Evolutionary conservation across 164 flowering plant genomes (phyloP), one percentile per base, ranked within the genome.

Genomic region (Brasenia schreberi): DNA sequence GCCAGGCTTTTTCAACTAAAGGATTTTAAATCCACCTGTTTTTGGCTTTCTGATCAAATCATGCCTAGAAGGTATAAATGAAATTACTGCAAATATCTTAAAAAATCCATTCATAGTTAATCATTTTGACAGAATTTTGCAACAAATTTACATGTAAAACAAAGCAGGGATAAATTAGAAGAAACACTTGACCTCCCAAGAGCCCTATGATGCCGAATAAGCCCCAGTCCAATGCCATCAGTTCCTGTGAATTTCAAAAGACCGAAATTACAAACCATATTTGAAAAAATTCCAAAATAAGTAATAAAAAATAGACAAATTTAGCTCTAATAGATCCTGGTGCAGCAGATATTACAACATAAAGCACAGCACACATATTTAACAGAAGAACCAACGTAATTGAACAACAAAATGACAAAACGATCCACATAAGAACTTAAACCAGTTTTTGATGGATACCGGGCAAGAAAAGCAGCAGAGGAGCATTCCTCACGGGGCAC

Each of bases 181-280:
- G 7, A 18, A 7, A 0, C 58, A 56, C 72, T 88, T 83, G 76
- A 86, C 94, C 77, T 85, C 58, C 97, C 92, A 69, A 90, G 90
- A 69, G 92, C 70, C 70, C 83, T 82, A 62, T 90, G 94, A 71
- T 90, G 96, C 80, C 85, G 72, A 69, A 81, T 79, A 67, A 90
- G 88, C 61, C 90, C 93, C 75, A 81, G 66, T 10, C 96, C 97
- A 66, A 80, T 75, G 59, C 94, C 94, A 79, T 86, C 97, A 68
- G 84, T 69, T 43, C 97, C 97, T 88, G 77, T 70, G 73, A 17
- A n/a, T 9, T 60, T 60, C 19, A 9, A 60, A 7, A n/a, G 19
- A n/a, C 1, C 1, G 27, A 45, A 45, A 2, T 7, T 12, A 45
- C 53, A 45, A 45, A 12, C 53, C 53, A 7, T 4, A 45, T n/a